Evolutionary conservation across 2,329 filamentous ascomycete genomes (phyloP).

Genomic region (Dothistroma pini): DNA sequence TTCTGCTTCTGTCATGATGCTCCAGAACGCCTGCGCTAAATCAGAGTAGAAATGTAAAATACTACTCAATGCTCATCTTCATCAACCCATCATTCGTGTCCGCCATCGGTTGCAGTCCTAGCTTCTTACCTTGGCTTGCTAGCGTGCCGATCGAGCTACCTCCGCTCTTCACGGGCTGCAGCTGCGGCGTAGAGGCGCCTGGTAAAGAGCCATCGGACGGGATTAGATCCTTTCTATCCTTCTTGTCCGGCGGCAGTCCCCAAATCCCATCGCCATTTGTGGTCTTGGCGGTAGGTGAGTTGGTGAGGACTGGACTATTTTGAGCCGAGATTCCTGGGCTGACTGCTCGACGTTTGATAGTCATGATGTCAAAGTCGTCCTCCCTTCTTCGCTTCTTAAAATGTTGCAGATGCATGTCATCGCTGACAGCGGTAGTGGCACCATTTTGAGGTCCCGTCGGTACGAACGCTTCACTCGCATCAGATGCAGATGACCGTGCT

Average conservation of each 20-base stretch:
- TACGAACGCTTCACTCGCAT: slow-evolving; percentile 31
- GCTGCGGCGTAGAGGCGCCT: slow-evolving; percentile 10
- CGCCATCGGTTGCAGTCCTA: slow-evolving; percentile 88
- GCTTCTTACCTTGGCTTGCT: slow-evolving; percentile 47
- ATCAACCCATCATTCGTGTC: slow-evolving; percentile 94
- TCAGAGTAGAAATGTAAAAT: not conserved
- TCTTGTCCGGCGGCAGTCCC: slow-evolving; percentile 58
- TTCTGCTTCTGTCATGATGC: not conserved
- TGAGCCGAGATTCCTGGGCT: slow-evolving; percentile 88
- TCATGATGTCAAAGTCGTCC: slow-evolving; percentile 82
- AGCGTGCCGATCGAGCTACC: slow-evolving; percentile 16
- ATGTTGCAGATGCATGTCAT: slow-evolving; percentile 35
- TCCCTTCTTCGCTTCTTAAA: slow-evolving; percentile 80
- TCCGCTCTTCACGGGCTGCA: slow-evolving; percentile 10
- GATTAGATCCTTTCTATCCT: slow-evolving; percentile 30
- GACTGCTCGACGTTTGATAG: slow-evolving; percentile 87
- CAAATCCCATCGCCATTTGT: slow-evolving; percentile 60
- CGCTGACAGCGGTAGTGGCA: slow-evolving; percentile 26
- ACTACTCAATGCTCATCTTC: slow-evolving; percentile 92
- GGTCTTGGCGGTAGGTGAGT: slow-evolving; percentile 74
- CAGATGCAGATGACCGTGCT: slow-evolving; percentile 32
- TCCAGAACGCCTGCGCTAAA: slow-evolving; percentile 16
- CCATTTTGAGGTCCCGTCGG: slow-evolving; percentile 16
- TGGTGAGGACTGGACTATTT: slow-evolving; percentile 77
- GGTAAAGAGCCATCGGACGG: slow-evolving; percentile 11